Evolutionary conservation across 306 rosid species (phyloP).

Genomic region (Fagus sylvatica): DNA sequence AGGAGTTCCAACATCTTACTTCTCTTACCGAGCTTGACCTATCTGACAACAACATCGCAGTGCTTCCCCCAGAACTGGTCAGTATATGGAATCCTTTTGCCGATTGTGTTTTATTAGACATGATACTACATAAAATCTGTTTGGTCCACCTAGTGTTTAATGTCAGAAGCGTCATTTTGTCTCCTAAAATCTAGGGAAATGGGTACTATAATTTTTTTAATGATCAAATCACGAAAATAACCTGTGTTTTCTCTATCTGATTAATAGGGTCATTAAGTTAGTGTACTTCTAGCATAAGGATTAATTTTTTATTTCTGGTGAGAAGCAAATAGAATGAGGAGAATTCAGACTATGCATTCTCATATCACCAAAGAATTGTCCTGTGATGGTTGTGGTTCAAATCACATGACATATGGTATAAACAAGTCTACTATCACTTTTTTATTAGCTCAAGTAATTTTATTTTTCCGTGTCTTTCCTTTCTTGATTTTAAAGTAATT

Average conservation of each 20-base stretch:
- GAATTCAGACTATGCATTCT: not conserved
- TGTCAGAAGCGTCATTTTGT: constrained; percentile 6
- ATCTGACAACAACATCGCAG: constrained; percentile 78
- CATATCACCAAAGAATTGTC: not conserved
- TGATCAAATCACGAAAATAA: not conserved
- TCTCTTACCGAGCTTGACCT: constrained; percentile 78
- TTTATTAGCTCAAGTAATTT: not conserved
- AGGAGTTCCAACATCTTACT: constrained; percentile 65
- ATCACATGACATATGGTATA: not conserved
- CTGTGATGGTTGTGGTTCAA: constrained; percentile 1
- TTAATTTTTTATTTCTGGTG: not conserved
- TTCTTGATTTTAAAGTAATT: not conserved
- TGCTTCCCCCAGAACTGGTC: constrained; percentile 87
- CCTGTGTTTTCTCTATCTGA: too few relatives aligned
- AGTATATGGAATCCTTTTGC: constrained; percentile 34
- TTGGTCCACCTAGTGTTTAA: not conserved
- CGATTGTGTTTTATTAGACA: not conserved
- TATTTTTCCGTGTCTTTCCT: not conserved
- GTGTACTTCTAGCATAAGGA: not conserved
- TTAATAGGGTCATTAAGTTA: not conserved
- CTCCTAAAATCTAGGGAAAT: too few relatives aligned
- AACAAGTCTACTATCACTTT: not conserved
- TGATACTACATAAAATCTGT: not conserved
- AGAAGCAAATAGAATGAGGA: not conserved
- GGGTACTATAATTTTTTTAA: not conserved